Evolutionary conservation across 1,284 basidiomycete genomes (phyloP).

Genomic region (Limonomyces culmigenus): DNA sequence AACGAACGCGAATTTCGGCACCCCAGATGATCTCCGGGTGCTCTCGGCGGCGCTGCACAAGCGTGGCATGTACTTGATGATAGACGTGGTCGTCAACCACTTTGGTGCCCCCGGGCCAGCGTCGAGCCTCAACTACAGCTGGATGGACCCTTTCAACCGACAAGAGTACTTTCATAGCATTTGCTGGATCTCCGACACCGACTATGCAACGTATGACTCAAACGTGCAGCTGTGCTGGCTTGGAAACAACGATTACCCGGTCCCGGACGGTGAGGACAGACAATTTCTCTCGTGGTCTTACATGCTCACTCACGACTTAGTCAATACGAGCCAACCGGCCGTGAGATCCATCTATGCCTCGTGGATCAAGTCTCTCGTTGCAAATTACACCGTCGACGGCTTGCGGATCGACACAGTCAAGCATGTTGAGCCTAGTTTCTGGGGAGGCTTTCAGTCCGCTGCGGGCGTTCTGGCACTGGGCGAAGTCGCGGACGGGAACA

Average conservation of each 20-base stretch:
- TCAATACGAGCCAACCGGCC: constrained; percentile 35
- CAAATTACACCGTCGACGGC: constrained; percentile 51
- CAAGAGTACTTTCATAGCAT: constrained; percentile 46
- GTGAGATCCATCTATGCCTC: no score
- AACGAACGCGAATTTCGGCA: constrained; percentile 58
- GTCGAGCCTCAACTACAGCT: background rate
- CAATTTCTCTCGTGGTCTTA: no score
- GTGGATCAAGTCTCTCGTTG: constrained; percentile 49
- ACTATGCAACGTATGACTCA: constrained; percentile 35
- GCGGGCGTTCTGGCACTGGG: constrained; percentile 78
- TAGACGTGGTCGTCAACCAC: constrained; percentile 67
- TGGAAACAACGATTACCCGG: constrained; percentile 46
- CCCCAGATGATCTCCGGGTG: constrained; percentile 38
- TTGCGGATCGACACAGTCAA: constrained; percentile 56
- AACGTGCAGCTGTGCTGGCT: constrained; percentile 66
- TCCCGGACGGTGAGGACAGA: constrained; percentile 68
- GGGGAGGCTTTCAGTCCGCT: constrained; percentile 50
- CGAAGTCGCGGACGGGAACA: constrained; percentile 53
- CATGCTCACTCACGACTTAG: no score
- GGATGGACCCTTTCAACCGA: background rate
- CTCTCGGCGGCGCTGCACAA: constrained; percentile 50
- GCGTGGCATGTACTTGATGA: constrained; percentile 67
- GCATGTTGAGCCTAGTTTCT: constrained; percentile 50
- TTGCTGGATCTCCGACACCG: constrained; percentile 45
- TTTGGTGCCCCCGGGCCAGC: constrained; percentile 32